These are phyloP conservation scores for Plantago ovata DNA, from an alignment of 257 asterid species.

Conservation along the genomic window DNA sequence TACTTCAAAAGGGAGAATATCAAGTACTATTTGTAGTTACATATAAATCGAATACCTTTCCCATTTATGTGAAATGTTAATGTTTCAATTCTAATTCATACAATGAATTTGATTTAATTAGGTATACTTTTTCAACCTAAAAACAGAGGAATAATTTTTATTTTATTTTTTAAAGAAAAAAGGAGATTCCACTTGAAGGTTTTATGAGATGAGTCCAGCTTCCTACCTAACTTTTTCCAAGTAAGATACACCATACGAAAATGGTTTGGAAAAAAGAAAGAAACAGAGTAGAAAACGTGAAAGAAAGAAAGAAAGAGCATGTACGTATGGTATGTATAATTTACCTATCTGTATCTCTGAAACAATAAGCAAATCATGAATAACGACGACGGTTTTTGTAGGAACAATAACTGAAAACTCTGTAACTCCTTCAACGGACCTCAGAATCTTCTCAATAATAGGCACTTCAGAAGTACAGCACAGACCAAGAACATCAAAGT, in stretches of 20 bases:
- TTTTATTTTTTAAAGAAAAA: not conserved
- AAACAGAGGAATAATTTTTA: not conserved
- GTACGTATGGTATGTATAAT: no score
- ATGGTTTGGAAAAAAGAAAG: not conserved
- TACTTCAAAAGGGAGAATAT: no score
- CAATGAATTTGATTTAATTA: no score
- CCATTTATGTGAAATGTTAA: no score
- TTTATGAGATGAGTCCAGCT: no score
- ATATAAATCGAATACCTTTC: no score
- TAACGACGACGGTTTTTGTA: constrained; percentile 52
- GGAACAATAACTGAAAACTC: constrained; percentile 64
- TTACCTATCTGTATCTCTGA: constrained; percentile 70
- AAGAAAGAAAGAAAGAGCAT: not conserved
- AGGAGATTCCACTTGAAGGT: no score
- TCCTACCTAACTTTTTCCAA: no score
- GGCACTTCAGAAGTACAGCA: constrained; percentile 66
- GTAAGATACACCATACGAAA: no score
- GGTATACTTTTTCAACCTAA: no score
- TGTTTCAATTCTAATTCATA: no score
- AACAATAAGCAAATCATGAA: constrained; percentile 52
- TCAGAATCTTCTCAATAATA: constrained; percentile 46
- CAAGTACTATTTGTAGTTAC: no score
- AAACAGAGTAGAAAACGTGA: not conserved
- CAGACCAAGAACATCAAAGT: constrained; percentile 82
- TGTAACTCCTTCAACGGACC: constrained; percentile 59